Base-by-base conservation (phyloP, 2,329 filamentous ascomycete species). In the Arthrobotrys megalospora region DNA sequence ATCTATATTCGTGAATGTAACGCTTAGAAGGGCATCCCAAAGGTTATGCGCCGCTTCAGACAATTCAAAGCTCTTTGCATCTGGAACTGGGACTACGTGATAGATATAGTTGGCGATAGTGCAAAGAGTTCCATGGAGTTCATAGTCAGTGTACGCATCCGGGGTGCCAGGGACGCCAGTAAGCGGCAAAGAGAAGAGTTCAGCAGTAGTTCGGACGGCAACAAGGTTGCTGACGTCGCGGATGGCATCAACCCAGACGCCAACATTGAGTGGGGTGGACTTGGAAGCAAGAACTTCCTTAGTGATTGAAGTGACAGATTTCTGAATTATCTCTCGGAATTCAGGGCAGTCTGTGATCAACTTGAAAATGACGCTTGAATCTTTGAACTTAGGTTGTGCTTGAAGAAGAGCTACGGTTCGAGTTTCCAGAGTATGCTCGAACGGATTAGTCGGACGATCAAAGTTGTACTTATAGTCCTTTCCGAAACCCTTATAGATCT, bases 401-500 rank as follows among this genome's bases (percentile, higher is more conserved):
- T 70, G 65, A 45, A 66, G 50, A 14, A 79, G 69, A 11, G 41
- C 28, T 12, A 58, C 70, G 6, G 69, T 66, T 45, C 68, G 36
- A 19, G 34, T 62, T 21, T 45, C 55, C 11, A 66, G 14, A 4
- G 76, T 69, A 21, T 65, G 47, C 16, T 79, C 68, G 21, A 58
- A 58, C 24, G 21, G 47, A 7, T 69, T 65, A 16, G 50, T 62
- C 36, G 76, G 76, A 4, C 76, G 87, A 5, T 89, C 87, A 82
- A 90, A 96, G 83, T 88, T 89, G 84, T 94, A 96, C 34, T 90
- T 86, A 41, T 91, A 85, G 52, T 87, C 91, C 58, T 91, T 89
- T 69, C 89, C 88, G 6, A 86, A 80, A 67, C 85, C 82, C 28
- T 83, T 82, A 1, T 85, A 85, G 55, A 86, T 86, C 3, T 79